A percentile compares a stretch with the other conserved stretches of the same genome.
Evolutionary conservation across 495 filamentous ascomycete genomes (phyloP).

Genomic region (Annulohypoxylon bovei): DNA sequence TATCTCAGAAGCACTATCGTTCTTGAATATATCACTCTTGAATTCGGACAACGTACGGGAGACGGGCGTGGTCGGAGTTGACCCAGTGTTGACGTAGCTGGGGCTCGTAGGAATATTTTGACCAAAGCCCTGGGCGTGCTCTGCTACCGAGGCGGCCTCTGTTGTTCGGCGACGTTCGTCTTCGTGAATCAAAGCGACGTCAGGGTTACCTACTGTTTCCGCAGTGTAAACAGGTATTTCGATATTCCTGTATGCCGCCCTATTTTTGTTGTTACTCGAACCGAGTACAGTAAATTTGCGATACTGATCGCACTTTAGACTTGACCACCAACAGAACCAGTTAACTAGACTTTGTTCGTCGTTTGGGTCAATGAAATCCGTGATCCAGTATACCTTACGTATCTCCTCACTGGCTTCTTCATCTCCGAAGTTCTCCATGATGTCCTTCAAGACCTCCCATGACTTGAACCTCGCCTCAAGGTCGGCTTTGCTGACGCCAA

Average conservation of each 20-base stretch:
- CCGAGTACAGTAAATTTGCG: conserved; percentile 61
- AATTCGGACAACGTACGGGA: conserved; percentile 15
- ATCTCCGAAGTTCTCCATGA: conserved; percentile 39
- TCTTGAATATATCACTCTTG: conserved; percentile 24
- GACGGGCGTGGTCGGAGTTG: not conserved
- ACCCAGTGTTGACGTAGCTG: conserved; percentile 1
- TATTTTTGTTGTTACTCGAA: conserved; percentile 44
- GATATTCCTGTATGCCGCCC: conserved; percentile 48
- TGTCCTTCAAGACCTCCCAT: conserved; percentile 37
- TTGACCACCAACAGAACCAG: conserved; percentile 66
- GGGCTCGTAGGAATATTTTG: not conserved
- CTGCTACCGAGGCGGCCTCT: not conserved
- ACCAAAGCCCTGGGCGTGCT: not conserved
- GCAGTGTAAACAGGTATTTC: conserved; percentile 53
- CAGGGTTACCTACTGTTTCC: conserved; percentile 52
- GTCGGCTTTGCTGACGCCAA: conserved; percentile 28
- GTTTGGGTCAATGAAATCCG: conserved; percentile 57
- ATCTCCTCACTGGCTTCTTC: conserved; percentile 46
- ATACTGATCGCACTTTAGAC: conserved; percentile 54
- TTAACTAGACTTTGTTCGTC: conserved; percentile 64
- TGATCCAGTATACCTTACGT: conserved; percentile 55
- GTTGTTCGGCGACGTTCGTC: conserved; percentile 4
- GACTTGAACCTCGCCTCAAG: conserved; percentile 39
- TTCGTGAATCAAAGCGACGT: conserved; percentile 31
- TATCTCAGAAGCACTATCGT: conserved; percentile 14